These are phyloP conservation scores for Vigna unguiculata DNA, from an alignment of 306 rosid species.

Conservation along the genomic window DNA sequence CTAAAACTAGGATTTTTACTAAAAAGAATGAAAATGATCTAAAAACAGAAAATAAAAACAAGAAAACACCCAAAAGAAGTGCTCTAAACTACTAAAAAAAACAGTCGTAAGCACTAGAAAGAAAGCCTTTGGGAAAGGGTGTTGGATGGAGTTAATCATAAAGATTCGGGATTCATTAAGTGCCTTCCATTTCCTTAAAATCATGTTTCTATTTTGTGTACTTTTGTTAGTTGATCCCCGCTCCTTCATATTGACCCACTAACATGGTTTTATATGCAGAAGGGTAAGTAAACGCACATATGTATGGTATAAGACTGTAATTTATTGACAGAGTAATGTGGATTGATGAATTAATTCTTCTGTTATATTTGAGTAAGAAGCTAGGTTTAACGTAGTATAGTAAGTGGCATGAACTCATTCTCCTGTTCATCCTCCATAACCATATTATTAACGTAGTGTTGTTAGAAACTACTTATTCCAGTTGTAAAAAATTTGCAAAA, in stretches of 20 bases:
- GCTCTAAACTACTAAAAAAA: no score
- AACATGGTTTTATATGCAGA: conserved; percentile 1
- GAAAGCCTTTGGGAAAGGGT: not conserved
- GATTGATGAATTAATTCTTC: not conserved
- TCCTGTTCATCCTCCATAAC: conserved; percentile 15
- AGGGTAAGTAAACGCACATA: conserved; percentile 11
- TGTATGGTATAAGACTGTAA: not conserved
- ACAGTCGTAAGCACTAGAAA: not conserved
- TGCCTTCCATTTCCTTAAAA: conserved; percentile 4
- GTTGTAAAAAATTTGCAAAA: conserved; percentile 6
- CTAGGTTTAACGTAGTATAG: conserved; percentile 25
- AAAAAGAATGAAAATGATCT: no score
- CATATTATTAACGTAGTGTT: conserved; percentile 26
- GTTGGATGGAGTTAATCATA: not conserved
- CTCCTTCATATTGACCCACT: not conserved
- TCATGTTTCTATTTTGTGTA: not conserved
- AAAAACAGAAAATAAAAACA: no score
- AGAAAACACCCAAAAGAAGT: no score
- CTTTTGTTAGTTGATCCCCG: not conserved
- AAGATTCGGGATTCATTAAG: not conserved
- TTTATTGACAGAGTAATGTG: conserved; percentile 12
- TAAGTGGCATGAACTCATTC: not conserved
- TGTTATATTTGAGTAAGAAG: conserved; percentile 24
- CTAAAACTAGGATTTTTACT: no score
- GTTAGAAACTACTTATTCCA: not conserved